A percentile compares a stretch with the other conserved stretches of the same genome.
phyloP scores from a whole-genome alignment of 345 rosid genomes.

The Punica granatum region DNA sequence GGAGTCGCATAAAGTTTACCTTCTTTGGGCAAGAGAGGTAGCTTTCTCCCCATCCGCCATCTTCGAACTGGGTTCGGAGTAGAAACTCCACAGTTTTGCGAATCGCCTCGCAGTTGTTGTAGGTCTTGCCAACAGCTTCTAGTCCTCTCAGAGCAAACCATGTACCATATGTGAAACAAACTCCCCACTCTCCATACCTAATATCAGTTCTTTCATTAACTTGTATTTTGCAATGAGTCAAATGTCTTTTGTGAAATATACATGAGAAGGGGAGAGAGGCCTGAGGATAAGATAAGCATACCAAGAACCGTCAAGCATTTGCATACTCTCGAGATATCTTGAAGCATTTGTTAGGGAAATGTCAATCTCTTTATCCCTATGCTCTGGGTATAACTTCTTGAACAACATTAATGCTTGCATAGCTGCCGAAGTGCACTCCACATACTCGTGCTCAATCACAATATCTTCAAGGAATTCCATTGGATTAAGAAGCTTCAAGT shows the following conservation, averaged over 20 bases:
- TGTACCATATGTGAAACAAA: conserved; percentile 36
- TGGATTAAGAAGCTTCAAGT: conserved; percentile 38
- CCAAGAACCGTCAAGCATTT: conserved; percentile 42
- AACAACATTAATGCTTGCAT: conserved; percentile 34
- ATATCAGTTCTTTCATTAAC: too few relatives aligned
- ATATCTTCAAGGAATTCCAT: conserved; percentile 29
- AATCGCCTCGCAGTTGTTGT: conserved; percentile 19
- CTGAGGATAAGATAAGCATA: neutral
- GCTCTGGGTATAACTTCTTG: conserved; percentile 30
- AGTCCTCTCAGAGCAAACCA: conserved; percentile 46
- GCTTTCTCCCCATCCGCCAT: conserved; percentile 69
- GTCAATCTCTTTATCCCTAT: conserved; percentile 30
- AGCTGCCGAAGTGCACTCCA: conserved; percentile 48
- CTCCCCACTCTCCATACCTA: conserved; percentile 45
- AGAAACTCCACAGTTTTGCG: conserved; percentile 33
- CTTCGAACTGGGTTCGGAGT: conserved; percentile 20
- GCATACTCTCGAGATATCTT: conserved; percentile 27
- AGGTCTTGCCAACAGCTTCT: conserved; percentile 35
- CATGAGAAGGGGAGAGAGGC: too few relatives aligned
- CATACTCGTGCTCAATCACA: conserved; percentile 25
- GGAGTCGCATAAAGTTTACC: conserved; percentile 10
- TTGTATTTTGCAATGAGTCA: neutral
- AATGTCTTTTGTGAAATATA: neutral
- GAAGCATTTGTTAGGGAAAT: conserved; percentile 21
- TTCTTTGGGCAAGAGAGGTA: conserved; percentile 37